phyloP scores from a whole-genome alignment of 1,284 basidiomycete species.

The Irpex lacteus region DNA sequence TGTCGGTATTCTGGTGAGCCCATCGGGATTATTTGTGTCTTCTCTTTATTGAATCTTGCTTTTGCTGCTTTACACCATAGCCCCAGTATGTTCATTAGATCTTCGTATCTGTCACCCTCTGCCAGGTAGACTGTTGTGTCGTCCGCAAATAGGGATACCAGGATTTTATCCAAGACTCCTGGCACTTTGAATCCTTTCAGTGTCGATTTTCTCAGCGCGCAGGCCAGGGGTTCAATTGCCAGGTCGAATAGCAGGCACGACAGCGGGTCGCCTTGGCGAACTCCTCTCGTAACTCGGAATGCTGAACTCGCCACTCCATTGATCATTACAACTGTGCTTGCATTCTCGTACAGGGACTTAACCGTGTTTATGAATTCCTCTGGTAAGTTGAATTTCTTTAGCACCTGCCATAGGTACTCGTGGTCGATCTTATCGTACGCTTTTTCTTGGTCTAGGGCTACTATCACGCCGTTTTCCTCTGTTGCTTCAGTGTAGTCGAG shows the following conservation, averaged over 20 bases:
- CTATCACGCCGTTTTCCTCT: constrained; percentile 23
- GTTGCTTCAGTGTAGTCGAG: constrained; percentile 21
- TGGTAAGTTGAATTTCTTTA: constrained; percentile 21
- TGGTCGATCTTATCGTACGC: constrained; percentile 31
- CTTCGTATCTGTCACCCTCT: constrained; percentile 18
- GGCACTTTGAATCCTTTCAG: constrained; percentile 19
- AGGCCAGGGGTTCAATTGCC: constrained; percentile 25
- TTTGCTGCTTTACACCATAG: constrained; percentile 31
- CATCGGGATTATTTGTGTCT: constrained; percentile 33
- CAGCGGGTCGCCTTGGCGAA: constrained; percentile 32
- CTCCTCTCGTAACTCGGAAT: constrained; percentile 23
- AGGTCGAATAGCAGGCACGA: constrained; percentile 30
- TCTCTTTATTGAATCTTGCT: constrained; percentile 33
- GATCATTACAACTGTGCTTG: constrained; percentile 23
- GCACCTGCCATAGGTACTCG: constrained; percentile 26
- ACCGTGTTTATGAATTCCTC: constrained; percentile 13
- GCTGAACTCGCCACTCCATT: constrained; percentile 24
- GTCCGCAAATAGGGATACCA: constrained; percentile 31
- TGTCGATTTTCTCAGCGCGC: constrained; percentile 16
- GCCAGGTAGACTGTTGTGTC: constrained; percentile 27
- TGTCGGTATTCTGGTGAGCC: not conserved
- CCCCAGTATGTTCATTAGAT: constrained; percentile 21
- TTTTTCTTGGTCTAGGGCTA: constrained; percentile 33
- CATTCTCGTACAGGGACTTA: constrained; percentile 24
- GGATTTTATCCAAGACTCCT: constrained; percentile 13